Percentiles rank a stretch among this genome's conserved stretches.
Evolutionary conservation across 2,329 filamentous ascomycete species (phyloP).

Genomic region (Pseudogymnoascus sp.): DNA sequence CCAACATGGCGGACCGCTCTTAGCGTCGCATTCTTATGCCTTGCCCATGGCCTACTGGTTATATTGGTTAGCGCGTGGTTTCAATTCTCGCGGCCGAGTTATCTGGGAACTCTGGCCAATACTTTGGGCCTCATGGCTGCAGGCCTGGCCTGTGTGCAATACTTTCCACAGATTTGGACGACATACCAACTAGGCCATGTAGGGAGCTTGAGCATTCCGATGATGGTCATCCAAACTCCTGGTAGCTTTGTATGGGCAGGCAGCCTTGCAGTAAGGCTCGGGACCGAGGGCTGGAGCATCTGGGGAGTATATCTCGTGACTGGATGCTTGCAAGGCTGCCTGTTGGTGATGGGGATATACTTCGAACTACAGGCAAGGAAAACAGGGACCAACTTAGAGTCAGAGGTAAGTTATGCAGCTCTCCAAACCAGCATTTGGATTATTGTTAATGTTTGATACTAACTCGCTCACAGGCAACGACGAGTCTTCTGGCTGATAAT

Average conservation of each 20-base stretch:
- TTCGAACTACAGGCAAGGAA: conserved; percentile 49
- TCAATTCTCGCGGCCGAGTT: conserved; percentile 50
- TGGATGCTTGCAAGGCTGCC: conserved; percentile 71
- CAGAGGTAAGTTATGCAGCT: background rate
- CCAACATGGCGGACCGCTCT: conserved; percentile 74
- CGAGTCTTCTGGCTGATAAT: background rate
- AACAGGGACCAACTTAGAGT: background rate
- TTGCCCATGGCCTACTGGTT: conserved; percentile 66
- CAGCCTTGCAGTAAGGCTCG: conserved; percentile 73
- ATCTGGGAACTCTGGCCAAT: conserved; percentile 75
- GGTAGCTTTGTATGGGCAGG: conserved; percentile 84
- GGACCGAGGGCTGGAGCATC: conserved; percentile 81
- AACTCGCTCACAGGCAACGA: background rate
- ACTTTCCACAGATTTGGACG: conserved; percentile 89
- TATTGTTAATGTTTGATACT: background rate
- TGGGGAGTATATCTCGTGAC: conserved; percentile 91
- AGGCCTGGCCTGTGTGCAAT: conserved; percentile 75
- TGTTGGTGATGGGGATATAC: conserved; percentile 72
- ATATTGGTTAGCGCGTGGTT: conserved; percentile 63
- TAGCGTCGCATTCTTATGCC: conserved; percentile 61
- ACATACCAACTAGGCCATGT: conserved; percentile 80
- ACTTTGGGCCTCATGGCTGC: conserved; percentile 73
- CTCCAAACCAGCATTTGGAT: background rate
- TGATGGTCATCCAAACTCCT: conserved; percentile 97
- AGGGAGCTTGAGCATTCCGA: conserved; percentile 85